These are phyloP conservation scores for Ceratocystis lukuohia DNA, from an alignment of 2,329 filamentous ascomycete species.

Conservation along the genomic window DNA sequence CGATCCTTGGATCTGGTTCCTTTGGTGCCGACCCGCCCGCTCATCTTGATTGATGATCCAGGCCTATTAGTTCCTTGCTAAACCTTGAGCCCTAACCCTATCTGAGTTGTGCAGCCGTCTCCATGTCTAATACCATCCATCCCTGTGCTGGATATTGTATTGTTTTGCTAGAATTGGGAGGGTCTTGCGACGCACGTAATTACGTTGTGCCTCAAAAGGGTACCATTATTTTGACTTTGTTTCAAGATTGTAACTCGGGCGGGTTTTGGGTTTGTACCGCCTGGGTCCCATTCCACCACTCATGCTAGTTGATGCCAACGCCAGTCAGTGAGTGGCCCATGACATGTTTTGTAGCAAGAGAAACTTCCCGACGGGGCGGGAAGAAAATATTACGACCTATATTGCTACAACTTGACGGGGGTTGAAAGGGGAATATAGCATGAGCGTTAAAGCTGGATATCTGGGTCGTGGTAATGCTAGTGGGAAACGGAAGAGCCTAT, in stretches of 20 bases:
- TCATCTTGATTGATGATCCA: background rate
- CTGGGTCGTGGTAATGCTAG: background rate
- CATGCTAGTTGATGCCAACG: conserved; percentile 1
- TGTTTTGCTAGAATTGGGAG: too few species aligned
- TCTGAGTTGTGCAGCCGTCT: background rate
- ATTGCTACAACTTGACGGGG: background rate
- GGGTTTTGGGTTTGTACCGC: background rate
- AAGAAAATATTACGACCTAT: background rate
- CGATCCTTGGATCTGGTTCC: background rate
- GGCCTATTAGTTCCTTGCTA: too few species aligned
- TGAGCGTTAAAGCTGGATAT: background rate
- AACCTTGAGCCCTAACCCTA: too few species aligned
- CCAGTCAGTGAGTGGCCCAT: background rate
- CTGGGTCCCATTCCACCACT: background rate
- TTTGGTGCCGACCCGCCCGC: background rate
- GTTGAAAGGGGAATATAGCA: background rate
- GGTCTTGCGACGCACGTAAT: background rate
- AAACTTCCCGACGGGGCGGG: background rate
- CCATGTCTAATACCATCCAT: background rate
- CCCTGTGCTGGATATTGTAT: background rate
- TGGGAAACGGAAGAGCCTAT: background rate
- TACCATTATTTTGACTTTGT: background rate
- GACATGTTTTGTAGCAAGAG: conserved; percentile 1
- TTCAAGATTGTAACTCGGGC: conserved; percentile 2
- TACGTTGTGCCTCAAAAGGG: background rate